Base-by-base conservation (phyloP, 2,329 filamentous ascomycete species). In the Monosporascus sp. region DNA sequence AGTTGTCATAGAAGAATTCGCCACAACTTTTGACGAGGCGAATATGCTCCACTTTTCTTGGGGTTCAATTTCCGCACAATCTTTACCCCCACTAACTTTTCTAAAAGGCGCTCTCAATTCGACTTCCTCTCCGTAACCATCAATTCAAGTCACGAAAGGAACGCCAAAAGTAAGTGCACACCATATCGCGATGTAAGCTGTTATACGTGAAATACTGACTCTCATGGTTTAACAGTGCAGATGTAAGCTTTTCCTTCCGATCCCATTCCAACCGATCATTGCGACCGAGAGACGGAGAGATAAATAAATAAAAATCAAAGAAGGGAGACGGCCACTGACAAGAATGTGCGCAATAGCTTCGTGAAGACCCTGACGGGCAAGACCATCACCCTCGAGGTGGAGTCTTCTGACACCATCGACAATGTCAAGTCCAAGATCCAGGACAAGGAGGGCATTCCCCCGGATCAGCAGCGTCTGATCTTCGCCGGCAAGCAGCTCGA, bases 311-410 rank as follows among this genome's bases (percentile, higher is more conserved):
- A 4, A n/a, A n/a, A 9, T 11, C 5, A 18, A 52, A 52, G 54
- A 50, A 56, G 58, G 49, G 56, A 63, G 39, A 56, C 48, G 51
- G 52, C 56, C 54, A 60, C 58, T 60, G 54, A 59, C 55, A 44
- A 51, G 59, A 58, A 61, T 62, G 60, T 64, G 56, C 55, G 60
- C 51, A 62, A 65, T 79, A 95, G 90, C 87, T 97, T 97, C 88
- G 93, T 97, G 82, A 97, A 97, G 88, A 97, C 93, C 85, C 90
- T 97, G 74, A 97, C 93, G 84, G 93, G 94, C 81, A 97, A 97
- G 90, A 97, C 93, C 78, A 97, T 97, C 84, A 97, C 94, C 79
- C 25, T 27, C 25, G 25, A 27, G 25, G 25, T 27, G 25, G 25
- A 27, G 25, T 27, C 25, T 27, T 27, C 25, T 7, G 25, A 27